phyloP scores from a whole-genome alignment of 495 filamentous ascomycete genomes.

The Tetracladium setigerum region DNA sequence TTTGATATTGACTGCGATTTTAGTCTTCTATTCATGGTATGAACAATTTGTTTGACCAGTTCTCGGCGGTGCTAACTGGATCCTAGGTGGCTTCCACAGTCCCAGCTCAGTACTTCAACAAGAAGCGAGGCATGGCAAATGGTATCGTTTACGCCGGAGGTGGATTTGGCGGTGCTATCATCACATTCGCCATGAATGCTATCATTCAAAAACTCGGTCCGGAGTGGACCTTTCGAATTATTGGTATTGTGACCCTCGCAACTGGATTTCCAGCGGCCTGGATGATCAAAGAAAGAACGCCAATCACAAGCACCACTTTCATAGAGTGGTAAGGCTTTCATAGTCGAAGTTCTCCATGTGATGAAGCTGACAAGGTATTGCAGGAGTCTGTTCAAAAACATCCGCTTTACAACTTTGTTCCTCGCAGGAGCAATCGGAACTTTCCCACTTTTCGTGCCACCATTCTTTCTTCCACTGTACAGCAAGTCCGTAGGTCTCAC shows the following conservation, averaged over 20 bases:
- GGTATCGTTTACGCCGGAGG: conserved; percentile 65
- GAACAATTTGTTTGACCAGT: too few relatives aligned
- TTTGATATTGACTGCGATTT: neutral
- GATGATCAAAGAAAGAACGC: conserved; percentile 45
- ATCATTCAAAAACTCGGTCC: conserved; percentile 56
- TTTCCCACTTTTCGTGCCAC: conserved; percentile 53
- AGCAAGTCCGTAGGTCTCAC: conserved; percentile 46
- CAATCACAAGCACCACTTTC: conserved; percentile 33
- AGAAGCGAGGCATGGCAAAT: conserved; percentile 65
- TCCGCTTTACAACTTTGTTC: conserved; percentile 44
- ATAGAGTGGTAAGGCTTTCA: conserved; percentile 44
- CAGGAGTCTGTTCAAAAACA: conserved; percentile 41
- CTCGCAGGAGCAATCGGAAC: conserved; percentile 48
- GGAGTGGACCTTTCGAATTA: conserved; percentile 59
- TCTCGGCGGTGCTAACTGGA: neutral
- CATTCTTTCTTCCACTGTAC: conserved; percentile 47
- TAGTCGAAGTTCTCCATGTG: too few relatives aligned
- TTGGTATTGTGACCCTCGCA: conserved; percentile 40
- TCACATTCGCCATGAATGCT: conserved; percentile 47
- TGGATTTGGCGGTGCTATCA: conserved; percentile 65
- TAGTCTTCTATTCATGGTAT: conserved; percentile 25
- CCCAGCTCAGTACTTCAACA: conserved; percentile 69
- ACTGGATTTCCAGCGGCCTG: conserved; percentile 47
- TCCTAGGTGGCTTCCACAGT: conserved; percentile 35
- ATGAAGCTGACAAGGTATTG: neutral